Conservation (phyloP, 495 filamentous ascomycete genomes). For the Aspergillus homomorphus region DNA sequence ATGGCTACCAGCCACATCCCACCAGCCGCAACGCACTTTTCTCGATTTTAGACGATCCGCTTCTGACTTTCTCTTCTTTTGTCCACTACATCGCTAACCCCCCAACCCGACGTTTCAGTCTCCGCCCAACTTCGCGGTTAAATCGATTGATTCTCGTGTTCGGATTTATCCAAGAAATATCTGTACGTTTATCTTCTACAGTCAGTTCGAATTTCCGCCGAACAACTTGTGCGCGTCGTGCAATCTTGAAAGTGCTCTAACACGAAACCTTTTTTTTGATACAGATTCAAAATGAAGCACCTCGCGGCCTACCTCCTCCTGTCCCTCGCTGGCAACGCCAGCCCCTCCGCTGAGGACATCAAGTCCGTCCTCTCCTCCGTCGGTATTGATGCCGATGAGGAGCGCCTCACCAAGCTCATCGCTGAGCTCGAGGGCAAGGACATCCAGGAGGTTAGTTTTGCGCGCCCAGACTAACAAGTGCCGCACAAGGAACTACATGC, state of each 20-base stretch:
- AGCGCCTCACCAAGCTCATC: constrained; percentile 81
- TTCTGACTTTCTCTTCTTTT: constrained; percentile 31
- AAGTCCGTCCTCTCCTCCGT: constrained; percentile 90
- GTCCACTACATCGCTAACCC: constrained; percentile 29
- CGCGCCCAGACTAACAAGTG: neutral
- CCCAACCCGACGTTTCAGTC: constrained; percentile 76
- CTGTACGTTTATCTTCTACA: constrained; percentile 22
- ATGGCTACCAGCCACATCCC: constrained; percentile 32
- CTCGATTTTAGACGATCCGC: constrained; percentile 16
- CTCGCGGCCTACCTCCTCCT: constrained; percentile 99
- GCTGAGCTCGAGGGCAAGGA: constrained; percentile 96
- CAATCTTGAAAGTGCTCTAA: constrained; percentile 7
- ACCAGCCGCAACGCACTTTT: constrained; percentile 44
- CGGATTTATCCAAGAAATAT: constrained; percentile 27
- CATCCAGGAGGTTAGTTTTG: constrained; percentile 75
- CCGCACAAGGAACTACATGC: neutral
- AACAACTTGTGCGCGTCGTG: neutral
- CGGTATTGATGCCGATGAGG: constrained; percentile 89
- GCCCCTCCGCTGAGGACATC: constrained; percentile 82
- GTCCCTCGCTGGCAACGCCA: constrained; percentile 86
- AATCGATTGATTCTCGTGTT: constrained; percentile 95
- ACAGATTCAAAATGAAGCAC: constrained; percentile 91
- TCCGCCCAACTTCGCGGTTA: constrained; percentile 81
- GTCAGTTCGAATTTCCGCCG: constrained; percentile 1
- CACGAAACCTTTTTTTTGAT: constrained; percentile 9